These are phyloP conservation scores for Hypoxylon lienhwacheense DNA, from an alignment of 495 filamentous ascomycete genomes.

Conservation along the genomic window DNA sequence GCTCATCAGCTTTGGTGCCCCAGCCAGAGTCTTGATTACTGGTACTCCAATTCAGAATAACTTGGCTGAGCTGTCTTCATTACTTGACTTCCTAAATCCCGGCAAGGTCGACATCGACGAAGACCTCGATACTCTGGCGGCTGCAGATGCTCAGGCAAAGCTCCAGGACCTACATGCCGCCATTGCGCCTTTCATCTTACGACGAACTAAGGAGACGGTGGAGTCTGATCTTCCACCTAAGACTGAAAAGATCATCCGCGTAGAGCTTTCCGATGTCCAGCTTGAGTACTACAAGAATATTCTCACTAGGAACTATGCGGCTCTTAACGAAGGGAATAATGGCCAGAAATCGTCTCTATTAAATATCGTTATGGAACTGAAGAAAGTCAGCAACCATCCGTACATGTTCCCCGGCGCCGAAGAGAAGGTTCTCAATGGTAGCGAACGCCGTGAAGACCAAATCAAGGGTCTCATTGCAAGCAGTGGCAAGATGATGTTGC, in stretches of 20 bases:
- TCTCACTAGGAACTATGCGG: constrained; percentile 92
- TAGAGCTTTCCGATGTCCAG: constrained; percentile 93
- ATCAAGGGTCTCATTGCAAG: constrained; percentile 89
- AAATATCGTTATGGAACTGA: constrained; percentile 99
- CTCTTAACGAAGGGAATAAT: constrained; percentile 82
- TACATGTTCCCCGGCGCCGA: constrained; percentile 96
- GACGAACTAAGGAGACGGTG: constrained; percentile 96
- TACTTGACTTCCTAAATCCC: constrained; percentile 95
- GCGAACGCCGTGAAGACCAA: constrained; percentile 78
- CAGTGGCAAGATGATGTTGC: constrained; percentile 98
- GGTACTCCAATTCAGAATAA: constrained; percentile 98
- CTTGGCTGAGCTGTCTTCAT: constrained; percentile 82
- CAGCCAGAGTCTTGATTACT: constrained; percentile 87
- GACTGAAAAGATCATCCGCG: constrained; percentile 97
- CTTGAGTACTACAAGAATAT: constrained; percentile 99
- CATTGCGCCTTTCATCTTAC: constrained; percentile 88
- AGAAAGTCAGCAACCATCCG: constrained; percentile 97
- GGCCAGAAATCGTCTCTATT: constrained; percentile 92
- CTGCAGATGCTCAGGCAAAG: constrained; percentile 49
- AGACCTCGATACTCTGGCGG: constrained; percentile 68
- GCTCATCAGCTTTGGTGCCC: constrained; percentile 80
- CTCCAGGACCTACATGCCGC: constrained; percentile 67
- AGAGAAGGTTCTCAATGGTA: constrained; percentile 77
- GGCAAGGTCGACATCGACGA: constrained; percentile 83
- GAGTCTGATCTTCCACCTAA: constrained; percentile 95